Conservation (phyloP, 352 stramenopile species). For the Phytophthora chlamydospora region DNA sequence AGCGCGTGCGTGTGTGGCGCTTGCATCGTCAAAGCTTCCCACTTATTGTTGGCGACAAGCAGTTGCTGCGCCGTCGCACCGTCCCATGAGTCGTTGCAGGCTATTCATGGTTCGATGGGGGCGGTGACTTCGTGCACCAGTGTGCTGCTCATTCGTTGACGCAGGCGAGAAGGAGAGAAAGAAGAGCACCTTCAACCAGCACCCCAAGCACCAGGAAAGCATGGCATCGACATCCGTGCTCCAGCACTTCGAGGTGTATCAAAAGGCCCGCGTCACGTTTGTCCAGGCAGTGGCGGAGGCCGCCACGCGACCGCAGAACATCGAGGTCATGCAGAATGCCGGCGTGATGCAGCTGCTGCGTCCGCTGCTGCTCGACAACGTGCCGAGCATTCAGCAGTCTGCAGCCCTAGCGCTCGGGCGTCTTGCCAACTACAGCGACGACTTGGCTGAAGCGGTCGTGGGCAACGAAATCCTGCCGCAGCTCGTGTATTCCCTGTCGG, state of each 20-base stretch:
- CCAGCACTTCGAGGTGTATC: constrained; percentile 96
- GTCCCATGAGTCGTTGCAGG: constrained; percentile 6
- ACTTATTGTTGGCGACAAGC: no score
- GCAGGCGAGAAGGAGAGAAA: constrained; percentile 6
- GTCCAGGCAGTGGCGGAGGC: constrained; percentile 94
- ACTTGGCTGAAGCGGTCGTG: constrained; percentile 94
- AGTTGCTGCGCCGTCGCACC: constrained; percentile 2
- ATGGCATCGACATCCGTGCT: constrained; percentile 92
- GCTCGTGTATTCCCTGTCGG: constrained; percentile 95
- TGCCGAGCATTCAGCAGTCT: constrained; percentile 95
- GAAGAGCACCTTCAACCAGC: neutral
- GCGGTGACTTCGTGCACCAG: no score
- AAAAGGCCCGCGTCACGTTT: constrained; percentile 95
- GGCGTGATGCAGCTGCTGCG: constrained; percentile 95
- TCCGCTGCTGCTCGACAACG: constrained; percentile 94
- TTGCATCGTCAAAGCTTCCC: no score
- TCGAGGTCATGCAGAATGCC: constrained; percentile 96
- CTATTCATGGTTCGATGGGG: no score
- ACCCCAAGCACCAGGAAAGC: neutral
- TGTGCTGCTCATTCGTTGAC: constrained; percentile 12
- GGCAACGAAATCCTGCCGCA: constrained; percentile 96
- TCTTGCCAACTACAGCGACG: constrained; percentile 95
- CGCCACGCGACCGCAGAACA: constrained; percentile 94
- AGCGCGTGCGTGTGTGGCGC: no score
- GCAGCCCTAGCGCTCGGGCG: constrained; percentile 92